These are phyloP conservation scores for Harringtonia aguacate DNA, from an alignment of 2,329 filamentous ascomycete species.

Conservation along the genomic window DNA sequence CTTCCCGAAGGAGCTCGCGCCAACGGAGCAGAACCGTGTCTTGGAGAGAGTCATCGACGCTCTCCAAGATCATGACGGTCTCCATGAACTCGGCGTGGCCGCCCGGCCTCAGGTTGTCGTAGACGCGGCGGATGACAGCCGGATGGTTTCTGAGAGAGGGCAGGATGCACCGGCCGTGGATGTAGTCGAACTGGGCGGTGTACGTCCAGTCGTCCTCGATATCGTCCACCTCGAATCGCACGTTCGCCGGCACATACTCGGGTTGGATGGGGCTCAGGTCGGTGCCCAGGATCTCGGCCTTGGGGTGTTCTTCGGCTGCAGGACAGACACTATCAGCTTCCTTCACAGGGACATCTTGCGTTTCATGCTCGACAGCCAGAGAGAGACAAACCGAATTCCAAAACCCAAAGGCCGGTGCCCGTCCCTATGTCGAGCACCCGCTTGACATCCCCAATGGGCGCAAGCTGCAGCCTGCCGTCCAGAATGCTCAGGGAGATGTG, in stretches of 20 bases:
- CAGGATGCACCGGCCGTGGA: conserved; percentile 27
- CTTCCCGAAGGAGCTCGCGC: conserved; percentile 17
- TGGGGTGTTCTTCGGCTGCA: conserved; percentile 4
- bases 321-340: too few relatives aligned
- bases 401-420: conserved; percentile 54
- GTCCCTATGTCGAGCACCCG: conserved; percentile 29
- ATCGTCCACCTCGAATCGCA: conserved; percentile 65
- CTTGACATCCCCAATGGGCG: conserved; percentile 30
- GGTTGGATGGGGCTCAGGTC: conserved; percentile 61
- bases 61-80: conserved; percentile 14
- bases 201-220: conserved; percentile 37
- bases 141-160: conserved; percentile 5
- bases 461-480: conserved; percentile 30
- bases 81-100: conserved; percentile 29
- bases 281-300: conserved; percentile 46
- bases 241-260: conserved; percentile 56
- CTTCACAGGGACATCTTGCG: too few relatives aligned
- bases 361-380: conserved; percentile 24
- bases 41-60: conserved; percentile 19
- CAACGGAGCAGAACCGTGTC: conserved; percentile 18
- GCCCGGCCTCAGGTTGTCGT: conserved; percentile 27
- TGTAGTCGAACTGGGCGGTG: conserved; percentile 40
- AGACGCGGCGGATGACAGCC: conserved; percentile 26
- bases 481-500: conserved; percentile 23
- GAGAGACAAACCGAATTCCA: conserved; percentile 22